Conservation (phyloP, 495 filamentous ascomycete species). For the Thozetella sp. region DNA sequence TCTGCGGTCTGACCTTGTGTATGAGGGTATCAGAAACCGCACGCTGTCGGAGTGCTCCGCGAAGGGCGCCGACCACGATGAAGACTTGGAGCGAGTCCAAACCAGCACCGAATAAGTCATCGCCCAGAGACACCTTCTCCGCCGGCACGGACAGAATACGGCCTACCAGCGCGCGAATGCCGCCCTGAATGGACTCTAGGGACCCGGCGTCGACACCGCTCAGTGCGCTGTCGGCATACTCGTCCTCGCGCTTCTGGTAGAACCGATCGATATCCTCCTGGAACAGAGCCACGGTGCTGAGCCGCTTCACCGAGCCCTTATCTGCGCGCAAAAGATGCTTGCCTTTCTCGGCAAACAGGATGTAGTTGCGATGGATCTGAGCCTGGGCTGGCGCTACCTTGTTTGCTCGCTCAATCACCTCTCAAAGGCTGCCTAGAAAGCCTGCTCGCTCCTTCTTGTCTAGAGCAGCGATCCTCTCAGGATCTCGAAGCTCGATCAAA, state of each 20-base stretch:
- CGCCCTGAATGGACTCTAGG: constrained; percentile 7
- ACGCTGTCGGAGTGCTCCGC: constrained; percentile 16
- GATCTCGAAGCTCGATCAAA: constrained; percentile 38
- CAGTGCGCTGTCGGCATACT: neutral
- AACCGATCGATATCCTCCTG: constrained; percentile 44
- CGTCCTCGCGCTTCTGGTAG: constrained; percentile 22
- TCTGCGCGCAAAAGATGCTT: constrained; percentile 49
- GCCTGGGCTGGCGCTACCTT: constrained; percentile 34
- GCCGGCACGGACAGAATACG: constrained; percentile 20
- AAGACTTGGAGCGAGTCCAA: constrained; percentile 58
- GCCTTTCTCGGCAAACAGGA: constrained; percentile 33
- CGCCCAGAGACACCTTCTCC: constrained; percentile 29
- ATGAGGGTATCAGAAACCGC: constrained; percentile 24
- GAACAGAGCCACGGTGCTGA: constrained; percentile 40
- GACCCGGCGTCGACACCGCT: constrained; percentile 6
- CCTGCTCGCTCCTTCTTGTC: constrained; percentile 18
- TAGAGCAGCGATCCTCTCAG: neutral
- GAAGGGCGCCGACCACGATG: constrained; percentile 34
- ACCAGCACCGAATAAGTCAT: constrained; percentile 43
- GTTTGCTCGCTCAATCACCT: constrained; percentile 34
- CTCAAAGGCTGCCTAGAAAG: constrained; percentile 28
- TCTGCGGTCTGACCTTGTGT: constrained; percentile 31
- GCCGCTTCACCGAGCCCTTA: constrained; percentile 53
- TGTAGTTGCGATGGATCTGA: constrained; percentile 26
- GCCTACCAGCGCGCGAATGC: constrained; percentile 16